Base-by-base conservation (phyloP, 2,329 filamentous ascomycete genomes). In the Alternaria postmessia region DNA sequence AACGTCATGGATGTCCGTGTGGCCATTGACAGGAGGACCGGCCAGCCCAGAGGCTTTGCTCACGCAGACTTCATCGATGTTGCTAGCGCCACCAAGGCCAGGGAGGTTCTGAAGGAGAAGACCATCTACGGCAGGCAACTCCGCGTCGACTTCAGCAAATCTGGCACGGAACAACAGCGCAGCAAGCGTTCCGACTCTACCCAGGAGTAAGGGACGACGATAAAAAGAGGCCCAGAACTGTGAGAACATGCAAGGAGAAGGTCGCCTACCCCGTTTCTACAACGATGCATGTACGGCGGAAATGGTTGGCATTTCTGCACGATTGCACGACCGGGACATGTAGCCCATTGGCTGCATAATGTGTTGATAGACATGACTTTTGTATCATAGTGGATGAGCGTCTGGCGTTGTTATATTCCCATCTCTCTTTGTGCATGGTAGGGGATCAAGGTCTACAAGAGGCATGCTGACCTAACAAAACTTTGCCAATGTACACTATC, bases 1-100 rank as follows among this genome's bases (percentile, higher is more conserved):
- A 90, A 91, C 75, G 85, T 94, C 48, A 80, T 85, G 54, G 91
- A 94, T 71, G 88, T 96, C 48, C 88, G 93, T 62, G 89, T 96
- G 57, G 91, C 93, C 52, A 90, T 95, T 69, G 92, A 96, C 79
- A 87, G 91, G 70, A 85, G 88, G 65, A 93, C 91, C 7, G 93
- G 93, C 46, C 89, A 91, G 80, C 91, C 91, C 38, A 86, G 91
- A 76, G 93, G 93, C 63, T 96, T 95, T 75, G 91, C 90, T 20
- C 93, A 96, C 75, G 90, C 89, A 49, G 92, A 96, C 74, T 96
- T 96, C 77, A 73, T 85, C 43, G 87, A 91, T 68, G 75, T 89
- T 39, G 85, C 88, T 63, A 87, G 87, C 63, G 91, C 92, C n/a
- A 71, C 80, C 55, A 81, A 81, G 63, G 93, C 87, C 0, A 81